Conservation (phyloP, 1,139 yeast species). For the Debaryomyces robertsiae region DNA sequence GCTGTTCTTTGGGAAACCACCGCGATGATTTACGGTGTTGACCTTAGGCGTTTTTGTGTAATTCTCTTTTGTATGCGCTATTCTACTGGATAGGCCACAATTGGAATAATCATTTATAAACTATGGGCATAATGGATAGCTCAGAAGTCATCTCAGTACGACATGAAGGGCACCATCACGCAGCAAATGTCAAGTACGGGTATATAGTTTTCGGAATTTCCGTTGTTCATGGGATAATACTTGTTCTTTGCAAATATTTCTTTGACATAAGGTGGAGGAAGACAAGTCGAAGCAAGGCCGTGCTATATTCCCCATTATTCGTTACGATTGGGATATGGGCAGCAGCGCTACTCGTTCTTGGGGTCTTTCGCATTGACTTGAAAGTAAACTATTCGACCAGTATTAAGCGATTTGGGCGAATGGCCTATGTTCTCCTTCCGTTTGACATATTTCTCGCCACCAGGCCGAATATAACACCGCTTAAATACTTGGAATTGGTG, state of each 20-base stretch:
- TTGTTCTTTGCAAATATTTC: constrained; percentile 17
- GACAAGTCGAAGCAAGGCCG: background rate
- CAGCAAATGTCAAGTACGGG: constrained; percentile 51
- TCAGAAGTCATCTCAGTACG: constrained; percentile 15
- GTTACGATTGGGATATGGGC: constrained; percentile 29
- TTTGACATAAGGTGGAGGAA: constrained; percentile 9
- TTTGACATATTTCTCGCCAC: constrained; percentile 61
- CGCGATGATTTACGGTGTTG: no score
- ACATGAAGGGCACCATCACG: constrained; percentile 40
- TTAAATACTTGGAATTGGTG: constrained; percentile 58
- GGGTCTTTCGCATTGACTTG: constrained; percentile 25
- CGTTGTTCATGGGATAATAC: constrained; percentile 26
- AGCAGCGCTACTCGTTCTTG: constrained; percentile 22
- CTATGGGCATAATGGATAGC: constrained; percentile 1
- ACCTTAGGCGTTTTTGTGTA: no score
- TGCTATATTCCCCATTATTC: constrained; percentile 2
- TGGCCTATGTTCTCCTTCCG: constrained; percentile 68
- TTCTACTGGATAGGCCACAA: no score
- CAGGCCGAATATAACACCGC: constrained; percentile 60
- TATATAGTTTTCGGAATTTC: constrained; percentile 43
- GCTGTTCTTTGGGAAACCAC: no score
- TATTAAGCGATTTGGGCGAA: constrained; percentile 54
- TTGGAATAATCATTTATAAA: no score
- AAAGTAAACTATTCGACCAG: constrained; percentile 25
- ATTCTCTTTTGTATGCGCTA: no score